Conservation (phyloP, 306 rosid species). For the Gynostemma pentaphyllum region DNA sequence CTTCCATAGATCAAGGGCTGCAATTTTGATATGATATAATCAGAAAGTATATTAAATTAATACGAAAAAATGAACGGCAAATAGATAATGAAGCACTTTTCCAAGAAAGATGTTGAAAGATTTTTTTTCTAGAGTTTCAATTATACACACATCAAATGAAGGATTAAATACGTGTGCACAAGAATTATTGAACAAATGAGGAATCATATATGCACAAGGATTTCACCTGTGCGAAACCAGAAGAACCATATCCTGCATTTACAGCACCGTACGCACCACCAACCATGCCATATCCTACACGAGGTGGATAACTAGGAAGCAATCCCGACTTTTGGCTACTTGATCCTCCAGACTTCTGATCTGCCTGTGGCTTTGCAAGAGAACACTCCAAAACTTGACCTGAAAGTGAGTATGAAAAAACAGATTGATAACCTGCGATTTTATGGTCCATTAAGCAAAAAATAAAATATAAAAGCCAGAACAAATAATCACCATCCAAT, state of each 20-base stretch:
- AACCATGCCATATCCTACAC: constrained; percentile 51
- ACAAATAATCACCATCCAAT: constrained; percentile 46
- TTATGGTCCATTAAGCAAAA: not conserved
- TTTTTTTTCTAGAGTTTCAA: no score
- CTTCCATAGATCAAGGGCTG: constrained; percentile 87
- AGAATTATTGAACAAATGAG: not conserved
- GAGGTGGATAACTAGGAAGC: constrained; percentile 81
- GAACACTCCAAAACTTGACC: constrained; percentile 89
- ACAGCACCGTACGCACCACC: constrained; percentile 78
- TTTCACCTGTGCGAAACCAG: constrained; percentile 71
- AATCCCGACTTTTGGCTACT: constrained; percentile 54
- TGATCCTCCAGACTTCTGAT: constrained; percentile 63
- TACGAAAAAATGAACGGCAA: not conserved
- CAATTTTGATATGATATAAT: constrained; percentile 14
- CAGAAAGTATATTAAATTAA: not conserved
- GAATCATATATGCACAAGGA: not conserved
- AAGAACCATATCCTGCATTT: constrained; percentile 55
- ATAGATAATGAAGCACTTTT: no score
- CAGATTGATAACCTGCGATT: constrained; percentile 13
- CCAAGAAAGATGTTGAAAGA: no score
- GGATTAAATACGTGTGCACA: constrained; percentile 10
- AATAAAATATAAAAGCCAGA: not conserved
- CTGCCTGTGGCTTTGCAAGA: constrained; percentile 94
- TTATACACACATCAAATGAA: no score
- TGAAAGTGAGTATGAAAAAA: constrained; percentile 18